Percentiles rank a stretch among this genome's conserved stretches.
phyloP scores from a whole-genome alignment of 176 grass and related monocot genomes.

The Ananas comosus region DNA sequence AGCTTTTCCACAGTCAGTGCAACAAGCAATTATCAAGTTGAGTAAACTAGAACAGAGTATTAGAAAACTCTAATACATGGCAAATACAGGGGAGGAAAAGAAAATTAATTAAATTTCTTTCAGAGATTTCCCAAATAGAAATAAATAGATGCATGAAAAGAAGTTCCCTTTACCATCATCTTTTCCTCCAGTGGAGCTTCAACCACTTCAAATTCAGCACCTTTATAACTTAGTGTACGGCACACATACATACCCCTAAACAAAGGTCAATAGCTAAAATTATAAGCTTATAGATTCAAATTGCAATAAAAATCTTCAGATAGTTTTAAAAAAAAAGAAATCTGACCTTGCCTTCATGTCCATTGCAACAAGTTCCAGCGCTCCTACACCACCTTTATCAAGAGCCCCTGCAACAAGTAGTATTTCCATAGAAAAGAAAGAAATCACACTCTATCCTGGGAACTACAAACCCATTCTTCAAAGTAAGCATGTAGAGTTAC shows the following conservation, averaged over 20 bases:
- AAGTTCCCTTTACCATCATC: slow-evolving; percentile 67
- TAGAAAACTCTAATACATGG: too few species aligned
- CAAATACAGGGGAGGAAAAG: too few species aligned
- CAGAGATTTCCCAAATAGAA: slow-evolving; percentile 10
- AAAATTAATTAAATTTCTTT: too few species aligned
- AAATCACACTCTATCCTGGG: background rate
- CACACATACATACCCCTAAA: slow-evolving; percentile 98
- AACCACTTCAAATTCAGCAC: slow-evolving; percentile 85
- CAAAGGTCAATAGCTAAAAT: slow-evolving; percentile 22
- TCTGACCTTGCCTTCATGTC: slow-evolving; percentile 98
- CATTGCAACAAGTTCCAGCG: slow-evolving; percentile 99
- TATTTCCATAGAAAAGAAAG: background rate
- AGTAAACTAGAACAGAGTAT: too few species aligned
- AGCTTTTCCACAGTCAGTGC: too few species aligned
- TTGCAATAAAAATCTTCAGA: background rate
- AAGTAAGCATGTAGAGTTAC: too few species aligned
- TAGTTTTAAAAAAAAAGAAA: background rate
- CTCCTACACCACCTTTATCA: slow-evolving; percentile 99
- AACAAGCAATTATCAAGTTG: too few species aligned
- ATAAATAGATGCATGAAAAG: slow-evolving; percentile 13
- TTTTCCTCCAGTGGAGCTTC: slow-evolving; percentile 80
- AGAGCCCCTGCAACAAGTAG: slow-evolving; percentile 62
- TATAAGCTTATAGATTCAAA: slow-evolving; percentile 9
- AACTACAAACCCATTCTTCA: too few species aligned
- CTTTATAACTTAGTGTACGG: slow-evolving; percentile 93